Conservation (phyloP, 1,284 basidiomycete genomes). For the Cryptococcus sp. region DNA sequence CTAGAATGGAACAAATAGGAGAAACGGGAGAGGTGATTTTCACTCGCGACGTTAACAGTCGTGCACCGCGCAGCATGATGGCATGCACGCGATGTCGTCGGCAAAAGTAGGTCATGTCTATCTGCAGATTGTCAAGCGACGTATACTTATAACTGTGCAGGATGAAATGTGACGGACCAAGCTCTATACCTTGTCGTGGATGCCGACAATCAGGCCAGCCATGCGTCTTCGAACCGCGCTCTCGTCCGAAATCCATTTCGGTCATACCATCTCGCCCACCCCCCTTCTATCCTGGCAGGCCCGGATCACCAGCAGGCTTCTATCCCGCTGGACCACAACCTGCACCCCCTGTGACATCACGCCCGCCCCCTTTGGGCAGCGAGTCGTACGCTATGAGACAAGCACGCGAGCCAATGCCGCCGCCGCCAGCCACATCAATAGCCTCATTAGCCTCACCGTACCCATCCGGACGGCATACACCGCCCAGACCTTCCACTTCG, state of each 20-base stretch:
- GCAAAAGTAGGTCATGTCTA: slow-evolving; percentile 35
- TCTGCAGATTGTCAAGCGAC: background rate
- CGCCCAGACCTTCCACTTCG: slow-evolving; percentile 10
- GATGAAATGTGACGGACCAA: slow-evolving; percentile 52
- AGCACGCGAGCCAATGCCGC: slow-evolving; percentile 43
- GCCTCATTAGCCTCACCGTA: slow-evolving; percentile 19
- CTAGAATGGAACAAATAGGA: slow-evolving; percentile 19
- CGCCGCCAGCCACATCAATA: slow-evolving; percentile 32
- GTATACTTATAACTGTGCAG: slow-evolving; percentile 15
- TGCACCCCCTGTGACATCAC: slow-evolving; percentile 40
- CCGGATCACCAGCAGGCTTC: slow-evolving; percentile 35
- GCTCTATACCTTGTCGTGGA: slow-evolving; percentile 46
- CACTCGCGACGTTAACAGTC: slow-evolving; percentile 36
- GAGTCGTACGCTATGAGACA: slow-evolving; percentile 34
- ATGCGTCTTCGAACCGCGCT: slow-evolving; percentile 47
- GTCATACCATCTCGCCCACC: slow-evolving; percentile 40
- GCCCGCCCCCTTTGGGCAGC: slow-evolving; percentile 22
- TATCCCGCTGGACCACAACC: slow-evolving; percentile 39
- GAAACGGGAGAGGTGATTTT: slow-evolving; percentile 24
- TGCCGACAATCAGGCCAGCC: slow-evolving; percentile 45
- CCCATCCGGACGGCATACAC: slow-evolving; percentile 10
- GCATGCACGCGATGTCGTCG: slow-evolving; percentile 46
- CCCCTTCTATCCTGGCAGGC: slow-evolving; percentile 35
- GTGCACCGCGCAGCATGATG: slow-evolving; percentile 52
- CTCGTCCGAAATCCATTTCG: slow-evolving; percentile 45